These are phyloP conservation scores for Phialemonium atrogriseum DNA, from an alignment of 2,329 filamentous ascomycete species.

Conservation along the genomic window DNA sequence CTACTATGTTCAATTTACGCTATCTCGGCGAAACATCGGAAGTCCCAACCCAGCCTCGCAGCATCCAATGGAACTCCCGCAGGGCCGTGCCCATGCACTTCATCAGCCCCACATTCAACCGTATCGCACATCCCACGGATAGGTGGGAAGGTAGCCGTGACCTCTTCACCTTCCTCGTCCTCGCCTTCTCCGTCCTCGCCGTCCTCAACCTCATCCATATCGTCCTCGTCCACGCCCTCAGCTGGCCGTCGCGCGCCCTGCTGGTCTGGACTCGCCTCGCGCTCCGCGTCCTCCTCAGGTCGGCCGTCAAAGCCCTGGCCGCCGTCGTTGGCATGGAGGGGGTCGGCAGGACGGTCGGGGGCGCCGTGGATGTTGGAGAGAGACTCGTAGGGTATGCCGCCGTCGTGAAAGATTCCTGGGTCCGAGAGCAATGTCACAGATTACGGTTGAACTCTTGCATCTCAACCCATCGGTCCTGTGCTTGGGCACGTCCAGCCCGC, in stretches of 20 bases:
- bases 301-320: constrained; percentile 41
- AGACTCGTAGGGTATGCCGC: constrained; percentile 37
- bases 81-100: no score
- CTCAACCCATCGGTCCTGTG: no score
- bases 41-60: no score
- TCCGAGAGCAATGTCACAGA: constrained; percentile 53
- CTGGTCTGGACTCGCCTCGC: constrained; percentile 69
- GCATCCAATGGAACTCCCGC: no score
- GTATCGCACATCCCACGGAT: no score
- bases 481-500: no score
- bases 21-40: no score
- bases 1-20: no score
- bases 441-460: no score
- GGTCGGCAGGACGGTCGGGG: constrained; percentile 53
- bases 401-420: constrained; percentile 45
- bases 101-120: no score
- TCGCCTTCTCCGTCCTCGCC: constrained; percentile 33
- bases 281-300: constrained; percentile 57
- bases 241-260: constrained; percentile 63
- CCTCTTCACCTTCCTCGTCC: no score
- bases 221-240: constrained; percentile 55
- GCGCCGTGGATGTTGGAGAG: constrained; percentile 37
- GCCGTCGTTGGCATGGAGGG: constrained; percentile 58
- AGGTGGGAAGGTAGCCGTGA: no score
- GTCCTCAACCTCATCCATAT: constrained; percentile 47